Conservation (phyloP, 306 rosid species). For the Morella rubra region DNA sequence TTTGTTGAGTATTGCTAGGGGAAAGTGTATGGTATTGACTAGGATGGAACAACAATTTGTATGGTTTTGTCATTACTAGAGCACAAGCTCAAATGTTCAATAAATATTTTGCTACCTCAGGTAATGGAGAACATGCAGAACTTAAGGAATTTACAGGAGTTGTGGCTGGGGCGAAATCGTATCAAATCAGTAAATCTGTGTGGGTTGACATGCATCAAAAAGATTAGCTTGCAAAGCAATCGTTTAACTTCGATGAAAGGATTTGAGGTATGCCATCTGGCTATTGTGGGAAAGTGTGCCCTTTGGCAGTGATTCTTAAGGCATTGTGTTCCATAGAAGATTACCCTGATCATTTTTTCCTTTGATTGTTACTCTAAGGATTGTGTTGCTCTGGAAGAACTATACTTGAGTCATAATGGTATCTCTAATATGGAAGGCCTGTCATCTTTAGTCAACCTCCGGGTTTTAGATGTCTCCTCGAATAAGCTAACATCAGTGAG, state of each 20-base stretch:
- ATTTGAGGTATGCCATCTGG: conserved; percentile 55
- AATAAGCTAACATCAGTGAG: conserved; percentile 71
- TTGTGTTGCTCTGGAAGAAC: conserved; percentile 81
- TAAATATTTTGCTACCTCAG: conserved; percentile 36
- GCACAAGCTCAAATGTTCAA: conserved; percentile 5
- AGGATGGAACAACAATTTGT: not conserved
- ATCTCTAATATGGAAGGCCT: conserved; percentile 85
- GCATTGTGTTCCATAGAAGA: conserved; percentile 1
- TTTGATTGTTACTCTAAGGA: conserved; percentile 40
- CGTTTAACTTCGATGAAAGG: conserved; percentile 83
- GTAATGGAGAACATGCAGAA: conserved; percentile 81
- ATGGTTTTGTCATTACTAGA: not conserved
- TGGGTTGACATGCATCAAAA: conserved; percentile 73
- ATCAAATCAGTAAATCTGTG: conserved; percentile 75
- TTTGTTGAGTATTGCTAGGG: not conserved
- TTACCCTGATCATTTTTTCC: not conserved
- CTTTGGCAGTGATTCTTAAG: not conserved
- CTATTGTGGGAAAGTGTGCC: not conserved
- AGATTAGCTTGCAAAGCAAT: conserved; percentile 96
- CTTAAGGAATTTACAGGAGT: conserved; percentile 66
- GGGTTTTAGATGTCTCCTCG: conserved; percentile 81
- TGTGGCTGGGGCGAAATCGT: conserved; percentile 94
- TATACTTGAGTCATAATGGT: conserved; percentile 95
- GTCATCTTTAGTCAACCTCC: conserved; percentile 77
- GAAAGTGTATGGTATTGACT: not conserved